These are phyloP conservation scores for Cruciata laevipes DNA, from an alignment of 257 asterid species.

Conservation along the genomic window DNA sequence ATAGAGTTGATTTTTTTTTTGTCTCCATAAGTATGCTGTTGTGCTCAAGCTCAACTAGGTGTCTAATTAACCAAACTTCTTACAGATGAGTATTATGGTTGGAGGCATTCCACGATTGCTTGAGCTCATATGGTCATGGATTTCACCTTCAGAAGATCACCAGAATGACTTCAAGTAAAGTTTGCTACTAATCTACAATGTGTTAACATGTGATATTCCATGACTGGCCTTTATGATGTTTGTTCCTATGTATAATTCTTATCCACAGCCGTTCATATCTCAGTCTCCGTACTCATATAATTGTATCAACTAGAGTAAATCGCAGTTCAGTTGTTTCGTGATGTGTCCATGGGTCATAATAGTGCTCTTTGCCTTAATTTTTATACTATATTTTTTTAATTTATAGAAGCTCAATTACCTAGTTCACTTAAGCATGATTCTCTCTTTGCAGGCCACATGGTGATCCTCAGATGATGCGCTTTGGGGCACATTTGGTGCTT, in stretches of 20 bases:
- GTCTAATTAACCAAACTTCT: conserved; percentile 30
- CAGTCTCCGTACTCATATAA: background rate
- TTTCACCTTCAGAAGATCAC: conserved; percentile 75
- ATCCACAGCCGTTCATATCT: too few species aligned
- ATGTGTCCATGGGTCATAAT: background rate
- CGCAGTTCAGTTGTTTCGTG: background rate
- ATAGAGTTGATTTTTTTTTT: background rate
- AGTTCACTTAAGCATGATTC: conserved; percentile 19
- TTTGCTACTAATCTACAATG: conserved; percentile 10
- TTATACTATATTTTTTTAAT: too few species aligned
- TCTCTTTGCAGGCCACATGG: conserved; percentile 83
- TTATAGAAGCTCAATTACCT: background rate
- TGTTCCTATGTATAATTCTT: background rate
- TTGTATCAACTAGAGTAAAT: background rate
- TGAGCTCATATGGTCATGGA: conserved; percentile 88
- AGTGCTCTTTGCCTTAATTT: too few species aligned
- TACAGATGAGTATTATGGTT: conserved; percentile 89
- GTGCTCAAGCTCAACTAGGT: conserved; percentile 4
- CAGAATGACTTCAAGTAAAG: conserved; percentile 64
- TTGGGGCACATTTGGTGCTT: conserved; percentile 97
- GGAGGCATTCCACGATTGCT: conserved; percentile 88
- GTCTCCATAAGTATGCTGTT: background rate
- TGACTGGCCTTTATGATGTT: background rate
- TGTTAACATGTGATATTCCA: background rate
- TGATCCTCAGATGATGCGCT: conserved; percentile 99